Conservation (phyloP, 2,329 filamentous ascomycete species). For the Keithomyces neogunnii region DNA sequence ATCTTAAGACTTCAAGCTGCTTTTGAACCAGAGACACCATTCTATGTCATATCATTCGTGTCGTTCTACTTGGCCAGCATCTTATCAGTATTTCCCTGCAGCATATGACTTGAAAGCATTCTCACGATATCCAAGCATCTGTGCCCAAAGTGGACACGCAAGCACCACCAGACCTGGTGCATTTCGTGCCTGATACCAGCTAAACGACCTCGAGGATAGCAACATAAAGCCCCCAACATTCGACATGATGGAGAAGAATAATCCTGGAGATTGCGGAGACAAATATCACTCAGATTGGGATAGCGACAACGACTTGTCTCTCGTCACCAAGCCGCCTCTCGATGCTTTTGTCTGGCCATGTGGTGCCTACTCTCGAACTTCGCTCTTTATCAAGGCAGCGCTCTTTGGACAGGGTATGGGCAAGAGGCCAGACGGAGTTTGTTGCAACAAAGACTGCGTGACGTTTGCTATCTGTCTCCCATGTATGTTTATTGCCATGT, state of each 20-base stretch:
- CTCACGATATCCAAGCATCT: background rate
- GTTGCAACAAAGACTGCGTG: constrained; percentile 16
- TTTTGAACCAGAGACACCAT: background rate
- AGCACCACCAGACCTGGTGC: background rate
- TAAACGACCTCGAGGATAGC: no score
- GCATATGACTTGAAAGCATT: background rate
- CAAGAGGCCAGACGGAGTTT: constrained; percentile 9
- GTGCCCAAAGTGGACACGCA: background rate
- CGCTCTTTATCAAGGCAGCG: constrained; percentile 15
- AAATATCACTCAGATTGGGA: constrained; percentile 12
- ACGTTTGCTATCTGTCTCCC: constrained; percentile 17
- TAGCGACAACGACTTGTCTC: constrained; percentile 1
- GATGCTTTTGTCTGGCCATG: constrained; percentile 16
- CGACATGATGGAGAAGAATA: constrained; percentile 13
- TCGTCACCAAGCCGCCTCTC: constrained; percentile 3
- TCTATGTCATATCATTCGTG: background rate
- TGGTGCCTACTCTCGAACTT: constrained; percentile 18
- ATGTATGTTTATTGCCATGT: constrained; percentile 11
- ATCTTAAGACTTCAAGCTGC: background rate
- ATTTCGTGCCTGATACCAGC: background rate
- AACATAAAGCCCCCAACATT: background rate
- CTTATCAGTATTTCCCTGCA: background rate
- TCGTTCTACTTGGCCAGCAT: background rate
- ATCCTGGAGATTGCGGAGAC: constrained; percentile 3
- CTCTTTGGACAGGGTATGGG: constrained; percentile 12